Evolutionary conservation across 2,329 filamentous ascomycete genomes (phyloP).

Genomic region (Nemania abortiva): DNA sequence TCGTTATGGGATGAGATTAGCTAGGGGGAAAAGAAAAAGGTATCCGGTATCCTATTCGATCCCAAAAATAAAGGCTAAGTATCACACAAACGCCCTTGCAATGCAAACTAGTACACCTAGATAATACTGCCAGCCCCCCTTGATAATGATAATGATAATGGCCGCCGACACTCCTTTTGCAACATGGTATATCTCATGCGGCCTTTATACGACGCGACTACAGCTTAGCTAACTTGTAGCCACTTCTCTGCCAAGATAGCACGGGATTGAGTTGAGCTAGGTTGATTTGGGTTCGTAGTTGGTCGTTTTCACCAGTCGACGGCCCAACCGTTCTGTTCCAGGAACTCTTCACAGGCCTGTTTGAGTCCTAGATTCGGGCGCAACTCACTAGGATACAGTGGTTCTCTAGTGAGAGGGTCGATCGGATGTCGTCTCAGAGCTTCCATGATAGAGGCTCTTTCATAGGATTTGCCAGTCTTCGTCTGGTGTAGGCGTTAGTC

Average conservation of each 20-base stretch:
- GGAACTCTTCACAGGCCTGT: constrained; percentile 85
- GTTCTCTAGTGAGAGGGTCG: constrained; percentile 87
- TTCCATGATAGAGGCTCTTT: constrained; percentile 85
- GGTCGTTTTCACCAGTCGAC: constrained; percentile 77
- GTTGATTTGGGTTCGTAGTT: background rate
- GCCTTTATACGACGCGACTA: background rate
- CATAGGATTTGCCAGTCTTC: constrained; percentile 90
- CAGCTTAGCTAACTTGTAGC: background rate
- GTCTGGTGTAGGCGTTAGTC: constrained; percentile 61
- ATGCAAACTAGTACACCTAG: constrained; percentile 20
- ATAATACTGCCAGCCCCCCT: background rate
- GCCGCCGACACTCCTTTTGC: background rate
- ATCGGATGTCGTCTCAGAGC: constrained; percentile 80
- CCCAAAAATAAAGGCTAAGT: constrained; percentile 1
- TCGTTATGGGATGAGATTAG: constrained; percentile 11
- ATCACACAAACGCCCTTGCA: constrained; percentile 26
- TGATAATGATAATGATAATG: background rate
- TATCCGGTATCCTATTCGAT: constrained; percentile 32
- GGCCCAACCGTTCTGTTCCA: constrained; percentile 90
- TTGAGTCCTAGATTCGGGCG: constrained; percentile 85
- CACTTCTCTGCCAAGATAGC: background rate
- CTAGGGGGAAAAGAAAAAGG: constrained; percentile 8
- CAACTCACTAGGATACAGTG: constrained; percentile 75
- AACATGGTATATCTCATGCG: background rate
- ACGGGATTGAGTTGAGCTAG: background rate